phyloP scores from a whole-genome alignment of 1,139 yeast genomes.

The Debaryomyces nepalensis region DNA sequence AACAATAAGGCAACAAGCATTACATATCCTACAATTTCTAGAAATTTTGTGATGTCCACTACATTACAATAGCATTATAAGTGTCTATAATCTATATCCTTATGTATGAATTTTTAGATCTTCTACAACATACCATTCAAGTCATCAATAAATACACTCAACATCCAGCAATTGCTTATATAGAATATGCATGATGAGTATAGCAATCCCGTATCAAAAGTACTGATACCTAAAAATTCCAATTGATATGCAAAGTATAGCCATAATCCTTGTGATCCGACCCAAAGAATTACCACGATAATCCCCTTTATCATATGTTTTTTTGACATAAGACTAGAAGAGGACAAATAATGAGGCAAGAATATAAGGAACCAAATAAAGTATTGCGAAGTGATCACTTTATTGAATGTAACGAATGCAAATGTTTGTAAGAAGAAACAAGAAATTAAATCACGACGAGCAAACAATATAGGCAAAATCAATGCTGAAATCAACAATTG shows the following conservation, averaged over 20 bases:
- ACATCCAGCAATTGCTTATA: slow-evolving; percentile 64
- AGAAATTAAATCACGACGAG: slow-evolving; percentile 57
- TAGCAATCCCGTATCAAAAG: slow-evolving; percentile 67
- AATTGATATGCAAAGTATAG: slow-evolving; percentile 74
- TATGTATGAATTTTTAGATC: no score
- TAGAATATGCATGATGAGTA: slow-evolving; percentile 69
- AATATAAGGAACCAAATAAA: slow-evolving; percentile 92
- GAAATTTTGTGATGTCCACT: no score
- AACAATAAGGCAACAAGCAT: no score
- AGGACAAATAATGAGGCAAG: slow-evolving; percentile 69
- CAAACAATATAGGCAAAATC: slow-evolving; percentile 62
- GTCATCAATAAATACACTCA: slow-evolving; percentile 61
- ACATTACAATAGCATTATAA: no score
- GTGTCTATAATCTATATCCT: no score
- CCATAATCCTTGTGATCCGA: slow-evolving; percentile 77
- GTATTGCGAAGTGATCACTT: slow-evolving; percentile 93
- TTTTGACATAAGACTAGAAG: slow-evolving; percentile 38
- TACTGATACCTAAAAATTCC: slow-evolving; percentile 76
- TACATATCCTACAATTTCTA: no score
- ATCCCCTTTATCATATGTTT: slow-evolving; percentile 33
- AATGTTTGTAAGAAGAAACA: slow-evolving; percentile 87
- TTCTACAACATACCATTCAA: slow-evolving; percentile 12
- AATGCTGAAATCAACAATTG: slow-evolving; percentile 68
- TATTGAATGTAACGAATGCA: slow-evolving; percentile 87
- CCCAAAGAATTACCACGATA: slow-evolving; percentile 60